Evolutionary conservation across 352 stramenopile species (phyloP).

Genomic region (Globisporangium nodosum): DNA sequence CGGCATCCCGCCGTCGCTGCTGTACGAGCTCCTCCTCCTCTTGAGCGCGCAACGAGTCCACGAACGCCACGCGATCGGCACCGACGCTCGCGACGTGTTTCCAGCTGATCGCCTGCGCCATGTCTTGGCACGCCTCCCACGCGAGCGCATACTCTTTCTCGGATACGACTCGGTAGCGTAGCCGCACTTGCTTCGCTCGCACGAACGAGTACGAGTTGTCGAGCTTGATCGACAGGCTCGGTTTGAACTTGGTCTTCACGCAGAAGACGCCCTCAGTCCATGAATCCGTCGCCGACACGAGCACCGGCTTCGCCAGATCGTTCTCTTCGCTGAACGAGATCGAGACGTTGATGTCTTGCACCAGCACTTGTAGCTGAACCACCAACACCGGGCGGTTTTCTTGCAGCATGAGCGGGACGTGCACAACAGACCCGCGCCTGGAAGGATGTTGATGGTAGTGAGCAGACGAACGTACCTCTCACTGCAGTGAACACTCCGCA

Average conservation of each 20-base stretch:
- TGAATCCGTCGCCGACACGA: slow-evolving; percentile 32
- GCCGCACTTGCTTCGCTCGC: slow-evolving; percentile 46
- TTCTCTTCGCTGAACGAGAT: slow-evolving; percentile 18
- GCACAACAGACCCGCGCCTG: slow-evolving; percentile 11
- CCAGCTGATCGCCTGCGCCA: slow-evolving; percentile 74
- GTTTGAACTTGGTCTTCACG: slow-evolving; percentile 13
- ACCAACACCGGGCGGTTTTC: slow-evolving; percentile 7
- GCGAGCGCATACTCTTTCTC: slow-evolving; percentile 26
- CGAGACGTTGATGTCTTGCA: slow-evolving; percentile 35
- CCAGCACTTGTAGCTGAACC: slow-evolving; percentile 30
- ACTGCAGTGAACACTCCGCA: not conserved
- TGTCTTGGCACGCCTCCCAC: slow-evolving; percentile 56
- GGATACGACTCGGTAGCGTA: slow-evolving; percentile 26
- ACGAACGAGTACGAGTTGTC: slow-evolving; percentile 73
- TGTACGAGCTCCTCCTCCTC: slow-evolving; percentile 39
- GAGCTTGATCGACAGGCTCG: slow-evolving; percentile 28
- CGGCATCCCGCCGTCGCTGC: slow-evolving; percentile 30
- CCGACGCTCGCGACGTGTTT: slow-evolving; percentile 42
- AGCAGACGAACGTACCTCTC: not conserved
- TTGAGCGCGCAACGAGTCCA: slow-evolving; percentile 34
- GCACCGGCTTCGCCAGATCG: slow-evolving; percentile 32
- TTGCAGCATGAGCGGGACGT: slow-evolving; percentile 10
- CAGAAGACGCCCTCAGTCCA: slow-evolving; percentile 51
- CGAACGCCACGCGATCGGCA: slow-evolving; percentile 25
- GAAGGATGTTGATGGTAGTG: not conserved